Evolutionary conservation across 2,329 filamentous ascomycete species (phyloP), one percentile per base, ranked within the genome.

Genomic region (Epicoccum sorghinum): DNA sequence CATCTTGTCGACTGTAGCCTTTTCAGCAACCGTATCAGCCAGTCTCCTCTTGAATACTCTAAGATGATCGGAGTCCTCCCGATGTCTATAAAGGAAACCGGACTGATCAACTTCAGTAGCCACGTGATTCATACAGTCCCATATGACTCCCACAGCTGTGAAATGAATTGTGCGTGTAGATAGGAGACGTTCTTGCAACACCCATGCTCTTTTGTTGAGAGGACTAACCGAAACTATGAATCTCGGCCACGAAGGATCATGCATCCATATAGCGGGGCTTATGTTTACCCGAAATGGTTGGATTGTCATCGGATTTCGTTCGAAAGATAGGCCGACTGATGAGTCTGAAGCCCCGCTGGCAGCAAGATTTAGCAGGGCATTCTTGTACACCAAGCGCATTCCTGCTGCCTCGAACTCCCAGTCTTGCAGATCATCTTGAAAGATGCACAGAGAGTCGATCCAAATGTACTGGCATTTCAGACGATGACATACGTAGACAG

Each of bases 381-480:
- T 12, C 4, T 33, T 12, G 39, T 48, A 52, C 2, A 56, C 43
- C n/a, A 42, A 23, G 13, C 14, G 12, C 53, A 56, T 56, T 14
- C 22, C 9, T n/a, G 39, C 39, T 3, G 53, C 42, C 25, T 48
- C 47, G 3, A 7, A 9, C 13, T 37, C 27, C 43, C 48, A 46
- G 27, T 57, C 54, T 13, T 22, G 30, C n/a, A 44, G 14, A 40
- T 29, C 36, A 24, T 57, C 50, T 35, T 60, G 53, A n/a, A 54
- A 22, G 8, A 57, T 60, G 27, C 54, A 51, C n/a, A 58, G n/a
- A 3, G 51, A 60, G 13, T 55, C 49, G 4, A 60, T 55, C 54
- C 55, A 58, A 1, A 58, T 18, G 29, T 55, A 48, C 7, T 24
- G 30, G 2, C 51, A 2, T 9, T 24, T 29, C 27, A 57, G 6